These are phyloP conservation scores for Picocystis sp. DNA, from an alignment of 163 green algal genomes.

Conservation along the genomic window DNA sequence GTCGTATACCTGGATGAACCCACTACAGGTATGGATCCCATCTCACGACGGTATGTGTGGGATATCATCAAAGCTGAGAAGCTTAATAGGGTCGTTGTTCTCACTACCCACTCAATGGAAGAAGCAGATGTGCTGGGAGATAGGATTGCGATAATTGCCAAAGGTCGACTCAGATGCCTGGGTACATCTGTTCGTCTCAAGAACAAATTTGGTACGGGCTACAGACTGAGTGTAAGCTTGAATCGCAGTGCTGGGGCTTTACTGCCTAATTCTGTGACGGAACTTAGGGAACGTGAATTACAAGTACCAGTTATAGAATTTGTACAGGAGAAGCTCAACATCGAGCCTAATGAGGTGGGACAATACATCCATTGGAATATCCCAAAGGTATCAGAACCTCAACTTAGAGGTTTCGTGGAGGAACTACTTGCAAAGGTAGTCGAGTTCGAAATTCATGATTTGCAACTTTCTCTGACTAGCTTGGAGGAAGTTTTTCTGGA, in stretches of 20 bases:
- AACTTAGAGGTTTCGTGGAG: slow-evolving; percentile 25
- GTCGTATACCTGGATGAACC: slow-evolving; percentile 52
- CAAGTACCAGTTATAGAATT: not conserved
- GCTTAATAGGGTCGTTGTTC: slow-evolving; percentile 53
- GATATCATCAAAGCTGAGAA: slow-evolving; percentile 64
- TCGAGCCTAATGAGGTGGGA: slow-evolving; percentile 36
- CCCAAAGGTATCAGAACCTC: slow-evolving; percentile 14
- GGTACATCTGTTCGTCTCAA: slow-evolving; percentile 55
- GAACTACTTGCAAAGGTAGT: slow-evolving; percentile 25
- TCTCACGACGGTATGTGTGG: slow-evolving; percentile 58
- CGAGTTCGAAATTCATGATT: slow-evolving; percentile 44
- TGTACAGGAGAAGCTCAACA: slow-evolving; percentile 20
- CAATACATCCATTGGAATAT: slow-evolving; percentile 39
- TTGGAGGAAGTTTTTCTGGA: slow-evolving; percentile 90
- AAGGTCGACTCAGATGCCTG: slow-evolving; percentile 20
- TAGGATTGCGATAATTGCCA: slow-evolving; percentile 78
- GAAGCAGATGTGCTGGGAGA: slow-evolving; percentile 76
- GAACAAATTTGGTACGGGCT: slow-evolving; percentile 61
- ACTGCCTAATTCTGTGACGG: slow-evolving; percentile 5
- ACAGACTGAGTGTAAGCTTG: slow-evolving; percentile 34
- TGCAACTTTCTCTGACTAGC: slow-evolving; percentile 51
- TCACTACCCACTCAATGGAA: slow-evolving; percentile 90
- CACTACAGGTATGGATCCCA: slow-evolving; percentile 45
- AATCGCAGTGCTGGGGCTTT: slow-evolving; percentile 3
- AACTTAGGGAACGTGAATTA: too few species aligned